Evolutionary conservation across 139 green algal species (phyloP), one percentile per base, ranked within the genome.

Genomic region (Closterium sp.): DNA sequence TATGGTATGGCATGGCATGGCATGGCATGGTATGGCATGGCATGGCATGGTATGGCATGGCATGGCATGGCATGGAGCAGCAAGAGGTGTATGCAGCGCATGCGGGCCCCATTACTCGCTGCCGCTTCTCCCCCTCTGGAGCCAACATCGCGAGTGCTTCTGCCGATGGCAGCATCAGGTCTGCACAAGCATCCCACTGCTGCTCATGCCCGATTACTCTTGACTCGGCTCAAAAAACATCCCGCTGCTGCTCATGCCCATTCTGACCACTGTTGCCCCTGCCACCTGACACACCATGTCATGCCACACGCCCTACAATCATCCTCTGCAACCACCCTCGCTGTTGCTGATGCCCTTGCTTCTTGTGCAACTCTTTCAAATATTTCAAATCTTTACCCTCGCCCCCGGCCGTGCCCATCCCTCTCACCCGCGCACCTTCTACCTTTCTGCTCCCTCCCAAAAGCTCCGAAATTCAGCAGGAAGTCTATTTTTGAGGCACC

Each of bases 121-220:
- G 89, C 89, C 84, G 89, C 43, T 92, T 92, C 32, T 92, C 89
- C 90, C 31, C 85, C 0, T 88, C 83, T 31, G 89, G 89, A 10
- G 28, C 89, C 43, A 92, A 92, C 28, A 36, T 92, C 0, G 89
- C 89, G 2, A 92, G 89, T 33, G 89, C 89, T 33, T 92, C 89
- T 43, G 25, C 64, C 12, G 89, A 92, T 64, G 89, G 89, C 31
- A 92, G 43, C 23, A 84, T 92, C 25, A 64, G 89, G 89, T 92
- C 28, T 1, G 1, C 30, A 12, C 32, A 89, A 28, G 16, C 55
- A 76, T 76, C 55, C 55, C 55, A 28, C 55, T 28, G 55, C 55
- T 76, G 55, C 55, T n/a, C n/a, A n/a, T n/a, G n/a, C n/a, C n/a
- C n/a, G n/a, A n/a, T n/a, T n/a, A n/a, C n/a, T n/a, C n/a, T n/a